Base-by-base conservation (phyloP, 1,284 basidiomycete species). In the Anthracocystis panici-leucophaei region DNA sequence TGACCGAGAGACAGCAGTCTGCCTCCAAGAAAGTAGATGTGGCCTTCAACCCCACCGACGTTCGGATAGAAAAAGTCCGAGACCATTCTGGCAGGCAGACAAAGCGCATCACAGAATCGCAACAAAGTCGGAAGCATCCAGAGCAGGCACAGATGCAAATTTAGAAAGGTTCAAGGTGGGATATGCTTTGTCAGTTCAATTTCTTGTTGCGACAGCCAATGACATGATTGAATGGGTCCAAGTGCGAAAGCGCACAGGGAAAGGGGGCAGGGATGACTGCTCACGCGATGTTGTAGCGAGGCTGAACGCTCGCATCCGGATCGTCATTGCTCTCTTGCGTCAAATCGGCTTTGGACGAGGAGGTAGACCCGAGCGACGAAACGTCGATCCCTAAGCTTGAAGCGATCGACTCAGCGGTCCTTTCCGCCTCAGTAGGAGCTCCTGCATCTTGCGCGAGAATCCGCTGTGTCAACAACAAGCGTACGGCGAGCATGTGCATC, bases 51-150 rank as follows among this genome's bases (percentile, higher is more conserved):
- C 11, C 97, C 97, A 25, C 97, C 97, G 3, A 97, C 92, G 71
- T 91, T 90, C 0, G 96, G 96, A 83, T 93, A 91, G 87, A 98
- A 99, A 88, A 98, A 99, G 86, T 99, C 96, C 52, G 91, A 94
- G 51, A 98, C 90, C 93, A 99, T 95, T 27, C 93, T 95, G 58
- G 14, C 33, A 27, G 35, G 14, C 16, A 9, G 29, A n/a, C 31
- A 31, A 29, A 35, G 20, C 25, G 18, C 12, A 33, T 27, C 58
- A 38, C 49, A 23, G 20, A 25, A 9, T 10, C 21, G n/a, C n/a
- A 44, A 5, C 10, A 20, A 29, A 18, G 18, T 16, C 20, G 38
- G 38, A 8, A 10, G 14, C n/a, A 20, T 38, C 18, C 51, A n/a
- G 51, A 53, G 21, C 38, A 23, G 25, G 3, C 35, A 53, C 23